phyloP scores from a whole-genome alignment of 768 basidiomycete species.

The Imleria badia region DNA sequence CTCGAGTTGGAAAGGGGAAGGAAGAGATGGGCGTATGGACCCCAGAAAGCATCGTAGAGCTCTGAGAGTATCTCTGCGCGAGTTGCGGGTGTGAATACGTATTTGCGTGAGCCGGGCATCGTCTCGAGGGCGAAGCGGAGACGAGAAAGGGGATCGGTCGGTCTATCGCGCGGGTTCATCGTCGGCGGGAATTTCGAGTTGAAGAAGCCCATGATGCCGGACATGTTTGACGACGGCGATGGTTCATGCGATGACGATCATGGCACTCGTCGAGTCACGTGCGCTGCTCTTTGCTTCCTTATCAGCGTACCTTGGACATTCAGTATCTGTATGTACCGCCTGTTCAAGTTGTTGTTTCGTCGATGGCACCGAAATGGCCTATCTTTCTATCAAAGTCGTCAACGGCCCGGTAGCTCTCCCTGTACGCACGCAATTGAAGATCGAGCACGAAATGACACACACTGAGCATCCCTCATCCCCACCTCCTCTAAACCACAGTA shows the following conservation, averaged over 20 bases:
- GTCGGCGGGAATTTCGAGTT: slow-evolving; percentile 51
- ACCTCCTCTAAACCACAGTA: too few species aligned
- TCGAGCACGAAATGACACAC: too few species aligned
- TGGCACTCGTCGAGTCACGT: background rate
- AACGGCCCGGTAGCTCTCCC: too few species aligned
- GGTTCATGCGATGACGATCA: slow-evolving; percentile 3
- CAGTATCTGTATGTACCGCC: too few species aligned
- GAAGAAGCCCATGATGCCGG: slow-evolving; percentile 44
- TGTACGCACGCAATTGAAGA: too few species aligned
- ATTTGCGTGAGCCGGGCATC: slow-evolving; percentile 78
- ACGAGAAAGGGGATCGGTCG: slow-evolving; percentile 64
- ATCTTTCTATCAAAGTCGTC: too few species aligned
- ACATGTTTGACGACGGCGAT: slow-evolving; percentile 28
- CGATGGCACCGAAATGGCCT: too few species aligned
- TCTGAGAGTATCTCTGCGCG: slow-evolving; percentile 81
- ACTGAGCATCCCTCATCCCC: too few species aligned
- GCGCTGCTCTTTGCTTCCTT: too few species aligned
- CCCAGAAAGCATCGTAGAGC: slow-evolving; percentile 83
- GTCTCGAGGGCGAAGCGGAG: slow-evolving; percentile 77
- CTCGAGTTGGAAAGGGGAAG: slow-evolving; percentile 62
- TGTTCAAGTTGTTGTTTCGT: too few species aligned
- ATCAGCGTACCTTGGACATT: too few species aligned
- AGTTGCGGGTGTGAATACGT: slow-evolving; percentile 68
- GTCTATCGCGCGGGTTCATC: slow-evolving; percentile 55
- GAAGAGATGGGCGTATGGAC: slow-evolving; percentile 69